Base-by-base conservation (phyloP, 2,329 filamentous ascomycete genomes). In the Sphaerulina musiva region DNA sequence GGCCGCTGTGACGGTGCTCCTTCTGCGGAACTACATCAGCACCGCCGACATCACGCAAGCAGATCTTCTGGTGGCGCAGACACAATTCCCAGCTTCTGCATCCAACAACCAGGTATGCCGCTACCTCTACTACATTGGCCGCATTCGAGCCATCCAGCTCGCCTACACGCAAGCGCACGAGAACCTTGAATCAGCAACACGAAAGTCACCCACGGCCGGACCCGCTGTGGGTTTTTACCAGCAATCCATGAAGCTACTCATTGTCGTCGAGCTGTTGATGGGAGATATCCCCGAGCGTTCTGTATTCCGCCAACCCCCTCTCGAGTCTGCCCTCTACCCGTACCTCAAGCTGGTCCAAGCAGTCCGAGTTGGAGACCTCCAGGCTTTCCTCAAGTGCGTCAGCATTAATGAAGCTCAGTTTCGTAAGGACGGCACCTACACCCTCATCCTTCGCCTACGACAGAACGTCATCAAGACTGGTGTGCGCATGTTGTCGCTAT, bases 401-500 rank as follows among this genome's bases (percentile, higher is more conserved):
- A 85, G 87, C 64, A 81, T 85, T 47, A 84, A 95, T 69, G 85
- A 85, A 54, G 83, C 87, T 43, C 85, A 85, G 9, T 98, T 97
- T 84, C 86, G 89, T 67, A 86, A 87, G 62, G 93, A 98, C 70
- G 89, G 89, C 54, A 97, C 92, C 17, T 97, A 97, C 77, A 95
- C 91, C 9, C 80, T 98, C 54, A 95, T 97, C 65, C 81, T 97
- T 59, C 91, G 93, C 59, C 80, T 98, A 58, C 85, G 93, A 64
- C 93, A 98, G 74, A 98, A 98, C 69, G 93, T 98, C 68, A 97
- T 98, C 82, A 95, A 95, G 79, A 98, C 93, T 3, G 93, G 93
- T 62, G 95, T 98, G 60, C 89, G 93, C 64, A 96, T 97, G 90
- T 95, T 98, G 83, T 97, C 92, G 40, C 79, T 98, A 60, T 95